Evolutionary conservation across 139 green algal genomes (phyloP).

Genomic region (Mesotaenium endlicherianum): DNA sequence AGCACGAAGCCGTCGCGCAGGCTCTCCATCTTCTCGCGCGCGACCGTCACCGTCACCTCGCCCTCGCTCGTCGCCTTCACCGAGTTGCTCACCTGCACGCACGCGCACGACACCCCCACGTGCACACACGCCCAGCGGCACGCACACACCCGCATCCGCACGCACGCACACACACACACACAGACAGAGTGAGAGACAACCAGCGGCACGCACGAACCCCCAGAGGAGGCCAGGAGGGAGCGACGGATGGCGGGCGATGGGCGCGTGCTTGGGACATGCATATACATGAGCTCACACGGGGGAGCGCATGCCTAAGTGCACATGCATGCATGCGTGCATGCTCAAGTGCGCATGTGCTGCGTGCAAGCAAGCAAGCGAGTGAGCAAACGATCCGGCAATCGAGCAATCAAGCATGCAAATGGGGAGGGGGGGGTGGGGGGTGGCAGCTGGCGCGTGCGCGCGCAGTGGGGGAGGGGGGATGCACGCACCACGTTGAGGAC

Average conservation of each 20-base stretch:
- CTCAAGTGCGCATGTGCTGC: too few species aligned
- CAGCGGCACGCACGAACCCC: not conserved
- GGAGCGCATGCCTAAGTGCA: too few species aligned
- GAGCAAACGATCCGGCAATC: too few species aligned
- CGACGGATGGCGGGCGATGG: too few species aligned
- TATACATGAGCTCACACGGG: too few species aligned
- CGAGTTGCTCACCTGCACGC: constrained; percentile 3
- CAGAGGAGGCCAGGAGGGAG: too few species aligned
- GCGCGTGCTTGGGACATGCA: too few species aligned
- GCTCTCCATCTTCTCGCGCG: constrained; percentile 28
- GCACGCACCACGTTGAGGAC: constrained; percentile 40
- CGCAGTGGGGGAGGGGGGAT: not conserved
- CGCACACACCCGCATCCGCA: not conserved
- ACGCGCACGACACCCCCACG: too few species aligned
- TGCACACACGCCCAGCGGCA: too few species aligned
- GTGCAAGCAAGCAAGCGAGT: too few species aligned
- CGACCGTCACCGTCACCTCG: constrained; percentile 11
- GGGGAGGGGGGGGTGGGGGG: not conserved
- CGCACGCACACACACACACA: not conserved
- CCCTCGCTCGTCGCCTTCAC: constrained; percentile 23
- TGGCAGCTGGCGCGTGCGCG: not conserved
- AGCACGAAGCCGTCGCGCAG: constrained; percentile 28
- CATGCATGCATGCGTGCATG: too few species aligned
- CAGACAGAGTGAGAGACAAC: not conserved
- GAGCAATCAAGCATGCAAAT: not conserved